Percentiles rank a stretch among this genome's conserved stretches.
phyloP scores from a whole-genome alignment of 768 basidiomycete genomes.

The Megacollybia marginata region DNA sequence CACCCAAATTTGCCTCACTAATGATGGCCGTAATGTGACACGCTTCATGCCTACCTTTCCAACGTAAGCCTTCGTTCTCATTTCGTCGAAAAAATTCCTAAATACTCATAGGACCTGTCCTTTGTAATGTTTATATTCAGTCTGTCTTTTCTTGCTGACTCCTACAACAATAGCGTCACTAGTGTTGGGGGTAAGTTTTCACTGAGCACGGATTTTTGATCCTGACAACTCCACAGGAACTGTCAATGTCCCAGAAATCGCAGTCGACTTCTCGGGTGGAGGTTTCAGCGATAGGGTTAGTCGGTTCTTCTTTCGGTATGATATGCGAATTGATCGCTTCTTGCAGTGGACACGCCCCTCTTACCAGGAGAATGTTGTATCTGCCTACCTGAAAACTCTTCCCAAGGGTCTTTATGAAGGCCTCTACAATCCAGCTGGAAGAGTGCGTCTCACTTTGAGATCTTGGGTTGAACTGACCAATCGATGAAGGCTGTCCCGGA shows the following conservation, averaged over 20 bases:
- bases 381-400: constrained; percentile 35
- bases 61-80: constrained; percentile 31
- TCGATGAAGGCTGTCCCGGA: constrained; percentile 50
- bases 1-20: constrained; percentile 48
- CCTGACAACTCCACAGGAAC: constrained; percentile 49
- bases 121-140: constrained; percentile 28
- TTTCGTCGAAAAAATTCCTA: not conserved
- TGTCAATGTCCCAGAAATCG: constrained; percentile 47
- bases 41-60: constrained; percentile 42
- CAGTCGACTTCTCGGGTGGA: constrained; percentile 58
- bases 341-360: constrained; percentile 43
- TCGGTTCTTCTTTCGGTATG: constrained; percentile 3
- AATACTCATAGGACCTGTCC: constrained; percentile 25
- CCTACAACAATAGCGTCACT: constrained; percentile 43
- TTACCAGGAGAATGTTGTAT: constrained; percentile 44
- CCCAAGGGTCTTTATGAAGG: constrained; percentile 44
- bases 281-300: constrained; percentile 66
- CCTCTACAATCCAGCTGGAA: constrained; percentile 52
- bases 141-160: not conserved
- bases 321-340: not conserved
- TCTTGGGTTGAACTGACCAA: not conserved
- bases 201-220: too few relatives aligned
- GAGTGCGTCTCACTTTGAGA: constrained; percentile 25
- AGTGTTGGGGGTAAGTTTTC: constrained; percentile 27
- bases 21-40: constrained; percentile 47